Percentiles rank a stretch among this genome's conserved stretches.
These are phyloP conservation scores for Inga laurina DNA, from an alignment of 306 rosid genomes.

Conservation along the genomic window DNA sequence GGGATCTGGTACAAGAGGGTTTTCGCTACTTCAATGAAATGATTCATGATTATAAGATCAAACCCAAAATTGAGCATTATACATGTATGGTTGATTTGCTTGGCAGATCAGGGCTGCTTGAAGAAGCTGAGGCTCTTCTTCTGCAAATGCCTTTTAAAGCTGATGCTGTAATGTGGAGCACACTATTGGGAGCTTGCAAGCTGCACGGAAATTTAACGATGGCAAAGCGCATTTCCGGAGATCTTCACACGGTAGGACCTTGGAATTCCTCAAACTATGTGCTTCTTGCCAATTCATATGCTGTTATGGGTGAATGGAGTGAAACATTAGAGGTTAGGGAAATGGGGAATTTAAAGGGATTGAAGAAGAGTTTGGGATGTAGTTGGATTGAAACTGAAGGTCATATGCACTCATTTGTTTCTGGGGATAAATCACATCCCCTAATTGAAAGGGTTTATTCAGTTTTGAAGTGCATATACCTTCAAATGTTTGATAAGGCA, in stretches of 20 bases:
- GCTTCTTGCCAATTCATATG: constrained; percentile 21
- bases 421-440: constrained; percentile 20
- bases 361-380: constrained; percentile 14
- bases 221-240: neutral
- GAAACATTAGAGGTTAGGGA: neutral
- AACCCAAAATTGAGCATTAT: constrained; percentile 44
- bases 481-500: neutral
- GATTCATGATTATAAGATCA: constrained; percentile 28
- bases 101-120: constrained; percentile 37
- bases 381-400: constrained; percentile 25
- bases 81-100: constrained; percentile 46
- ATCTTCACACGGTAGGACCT: neutral
- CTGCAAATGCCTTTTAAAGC: constrained; percentile 39
- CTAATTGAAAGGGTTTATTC: neutral
- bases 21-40: constrained; percentile 35
- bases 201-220: constrained; percentile 7
- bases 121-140: constrained; percentile 34
- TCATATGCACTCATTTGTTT: constrained; percentile 7
- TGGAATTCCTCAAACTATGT: constrained; percentile 24
- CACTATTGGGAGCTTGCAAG: constrained; percentile 27
- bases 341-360: constrained; percentile 3
- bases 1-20: constrained; percentile 37
- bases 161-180: constrained; percentile 42
- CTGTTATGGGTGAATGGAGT: neutral
- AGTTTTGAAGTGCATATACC: neutral